Percentiles rank a stretch among this genome's conserved stretches.
These are phyloP conservation scores for Entelexis paramagnoliae DNA, from an alignment of 1,139 yeast genomes.

Conservation along the genomic window DNA sequence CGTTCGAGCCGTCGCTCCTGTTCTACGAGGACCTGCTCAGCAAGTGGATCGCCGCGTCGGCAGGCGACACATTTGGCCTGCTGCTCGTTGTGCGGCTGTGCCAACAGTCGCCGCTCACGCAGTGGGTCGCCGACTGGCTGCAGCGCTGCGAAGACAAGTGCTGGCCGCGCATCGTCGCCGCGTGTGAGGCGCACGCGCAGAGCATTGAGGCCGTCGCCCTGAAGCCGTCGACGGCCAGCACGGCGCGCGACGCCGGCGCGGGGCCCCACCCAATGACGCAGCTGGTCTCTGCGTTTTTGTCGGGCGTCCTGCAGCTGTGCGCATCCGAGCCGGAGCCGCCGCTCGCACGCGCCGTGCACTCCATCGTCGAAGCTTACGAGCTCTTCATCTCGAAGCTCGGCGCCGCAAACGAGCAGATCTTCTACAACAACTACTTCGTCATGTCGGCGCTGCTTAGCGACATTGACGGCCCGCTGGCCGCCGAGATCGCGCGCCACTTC, in stretches of 20 bases:
- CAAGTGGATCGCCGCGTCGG: slow-evolving; percentile 15
- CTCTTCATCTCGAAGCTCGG: slow-evolving; percentile 56
- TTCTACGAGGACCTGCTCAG: slow-evolving; percentile 11
- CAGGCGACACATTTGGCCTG: slow-evolving; percentile 61
- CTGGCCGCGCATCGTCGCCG: slow-evolving; percentile 13
- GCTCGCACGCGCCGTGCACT: slow-evolving; percentile 51
- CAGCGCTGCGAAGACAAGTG: slow-evolving; percentile 1
- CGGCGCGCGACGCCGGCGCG: slow-evolving; percentile 22
- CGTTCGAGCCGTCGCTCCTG: slow-evolving; percentile 14
- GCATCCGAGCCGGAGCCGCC: slow-evolving; percentile 44
- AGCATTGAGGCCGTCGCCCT: slow-evolving; percentile 23
- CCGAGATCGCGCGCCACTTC: slow-evolving; percentile 53
- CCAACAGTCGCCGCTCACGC: slow-evolving; percentile 24
- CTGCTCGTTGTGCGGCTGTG: slow-evolving; percentile 65
- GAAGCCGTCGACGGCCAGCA: slow-evolving; percentile 29
- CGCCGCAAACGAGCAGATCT: slow-evolving; percentile 37
- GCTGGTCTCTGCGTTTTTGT: slow-evolving; percentile 64
- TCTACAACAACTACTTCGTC: slow-evolving; percentile 59
- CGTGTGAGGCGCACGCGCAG: slow-evolving; percentile 19
- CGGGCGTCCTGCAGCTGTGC: slow-evolving; percentile 55
- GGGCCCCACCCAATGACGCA: slow-evolving; percentile 64
- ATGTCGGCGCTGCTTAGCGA: slow-evolving; percentile 36
- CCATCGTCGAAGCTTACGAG: slow-evolving; percentile 74
- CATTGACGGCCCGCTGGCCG: slow-evolving; percentile 43
- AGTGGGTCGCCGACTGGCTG: slow-evolving; percentile 10